Base-by-base conservation (phyloP, 768 basidiomycete genomes). In the Termitomyces sp. region DNA sequence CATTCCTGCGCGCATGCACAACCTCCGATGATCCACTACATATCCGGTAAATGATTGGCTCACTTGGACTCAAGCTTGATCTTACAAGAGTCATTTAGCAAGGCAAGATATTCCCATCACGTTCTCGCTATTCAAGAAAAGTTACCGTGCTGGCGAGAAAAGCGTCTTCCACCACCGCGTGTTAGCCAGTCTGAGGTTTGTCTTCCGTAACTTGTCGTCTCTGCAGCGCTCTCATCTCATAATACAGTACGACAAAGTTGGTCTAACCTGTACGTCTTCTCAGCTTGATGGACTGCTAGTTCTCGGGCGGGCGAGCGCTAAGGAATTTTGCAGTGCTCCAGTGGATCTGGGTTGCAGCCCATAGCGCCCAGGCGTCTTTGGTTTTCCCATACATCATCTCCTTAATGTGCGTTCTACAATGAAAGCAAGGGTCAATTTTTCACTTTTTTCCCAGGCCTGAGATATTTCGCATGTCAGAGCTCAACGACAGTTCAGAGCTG, bases 391-490 rank as follows among this genome's bases (percentile, higher is more conserved):
- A 91, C 65, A 78, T 86, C 49, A 78, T 90, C 51, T 83, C 84
- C 13, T 77, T 95, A 71, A 79, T 96, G 90, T 94, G 60, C 59
- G 90, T 80, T 32, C 50, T 58, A 56, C 53, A 27, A 37, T 47
- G 53, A 8, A n/a, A 51, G 43, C 48, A 44, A 57, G 20, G n/a
- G 43, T 24, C 33, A 20, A 16, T 55, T 13, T 53, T 48, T 39
- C 27, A 57, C 47, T 57, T 20, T 42, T 5, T 27, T 10, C n/a
- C n/a, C 66, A 95, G 93, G 68, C 92, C 92, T 37, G 91, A 93
- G 69, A 88, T 93, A 57, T 81, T 95, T 67, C 87, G 85, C 60
- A 92, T 96, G 88, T 87, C 92, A 55, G 94, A 96, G 66, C 80
- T 95, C 56, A 93, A 88, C 67, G 94, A 96, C 67, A 88, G 80